Evolutionary conservation across 345 rosid genomes (phyloP).

Genomic region (Syzygium jambos): DNA sequence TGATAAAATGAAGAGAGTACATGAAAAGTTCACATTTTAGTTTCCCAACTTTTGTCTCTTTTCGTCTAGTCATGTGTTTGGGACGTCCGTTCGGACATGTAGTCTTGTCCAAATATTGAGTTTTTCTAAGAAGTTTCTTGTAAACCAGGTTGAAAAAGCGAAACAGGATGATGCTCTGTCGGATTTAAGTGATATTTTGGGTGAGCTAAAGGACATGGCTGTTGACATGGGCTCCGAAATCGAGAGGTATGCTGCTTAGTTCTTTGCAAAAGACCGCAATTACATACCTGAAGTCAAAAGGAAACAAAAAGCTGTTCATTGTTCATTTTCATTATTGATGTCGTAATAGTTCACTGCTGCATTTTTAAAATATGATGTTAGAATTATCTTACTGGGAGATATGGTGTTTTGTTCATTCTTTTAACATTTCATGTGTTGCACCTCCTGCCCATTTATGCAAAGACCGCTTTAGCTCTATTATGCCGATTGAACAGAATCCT

Average conservation of each 20-base stretch:
- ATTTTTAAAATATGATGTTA: not conserved
- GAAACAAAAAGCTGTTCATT: not conserved
- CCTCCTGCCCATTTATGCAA: not conserved
- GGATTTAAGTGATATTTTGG: conserved; percentile 58
- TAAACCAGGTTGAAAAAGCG: conserved; percentile 51
- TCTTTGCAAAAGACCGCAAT: not conserved
- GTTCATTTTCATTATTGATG: not conserved
- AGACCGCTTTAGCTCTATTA: not conserved
- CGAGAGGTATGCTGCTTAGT: conserved; percentile 38
- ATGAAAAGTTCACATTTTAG: not conserved
- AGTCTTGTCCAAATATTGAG: not conserved
- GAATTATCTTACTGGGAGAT: not conserved
- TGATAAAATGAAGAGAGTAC: not conserved
- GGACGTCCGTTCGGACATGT: not conserved
- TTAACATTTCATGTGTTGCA: not conserved
- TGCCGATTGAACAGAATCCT: not conserved
- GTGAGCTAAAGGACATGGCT: conserved; percentile 84
- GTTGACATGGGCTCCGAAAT: conserved; percentile 58
- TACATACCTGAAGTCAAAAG: not conserved
- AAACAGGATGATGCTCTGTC: conserved; percentile 81
- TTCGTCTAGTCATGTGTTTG: not conserved
- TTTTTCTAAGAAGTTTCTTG: not conserved
- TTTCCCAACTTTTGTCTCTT: not conserved
- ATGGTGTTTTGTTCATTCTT: not conserved
- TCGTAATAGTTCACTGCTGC: not conserved